Evolutionary conservation across 495 filamentous ascomycete species (phyloP), one percentile per base, ranked within the genome.

Genomic region (Aspergillus cristatus): DNA sequence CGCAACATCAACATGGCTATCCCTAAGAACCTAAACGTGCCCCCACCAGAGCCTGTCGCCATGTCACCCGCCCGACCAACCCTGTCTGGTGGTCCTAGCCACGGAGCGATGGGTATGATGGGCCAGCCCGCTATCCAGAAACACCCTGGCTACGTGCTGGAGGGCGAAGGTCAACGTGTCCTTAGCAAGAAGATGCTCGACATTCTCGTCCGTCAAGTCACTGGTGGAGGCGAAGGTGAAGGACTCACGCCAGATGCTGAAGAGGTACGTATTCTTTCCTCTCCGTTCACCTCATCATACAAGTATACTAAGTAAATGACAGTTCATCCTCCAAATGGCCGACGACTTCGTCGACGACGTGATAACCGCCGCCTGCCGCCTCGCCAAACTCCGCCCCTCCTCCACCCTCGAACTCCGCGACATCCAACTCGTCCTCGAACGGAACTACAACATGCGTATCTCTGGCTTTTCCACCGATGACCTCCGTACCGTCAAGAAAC

Each of bases 401-500:
- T 83, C 85, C 39, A 76, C 79, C 0, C 79, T 98, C 6, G 91
- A 98, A 47, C 81, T 95, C 34, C 84, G 87, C 44, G 91, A 98
- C 55, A 75, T 98, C 34, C 91, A 96, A 63, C 80, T 96, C 22
- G 80, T 95, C 16, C 80, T 98, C 13, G 91, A 98, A 65, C 84
- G 93, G 39, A 89, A 87, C 56, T 96, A 93, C 75, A 96, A 97
- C 61, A 97, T 97, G 65, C 84, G 91, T 40, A 86, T 96, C 40
- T 94, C 91, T 0, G 91, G 91, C 24, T 96, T 93, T 61, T 79
- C 86, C 4, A 83, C 84, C 18, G 91, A 98, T 51, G 91, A 98
- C 62, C 74, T 95, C 41, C 78, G 91, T 38, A 96, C 86, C 2
- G 89, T 96, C 14, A 79, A 86, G 51, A 95, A 94, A 62, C 79